A percentile compares a stretch with the other conserved stretches of the same genome.
phyloP scores from a whole-genome alignment of 1,284 basidiomycete genomes.

The Cutaneotrichosporon sp. region DNA sequence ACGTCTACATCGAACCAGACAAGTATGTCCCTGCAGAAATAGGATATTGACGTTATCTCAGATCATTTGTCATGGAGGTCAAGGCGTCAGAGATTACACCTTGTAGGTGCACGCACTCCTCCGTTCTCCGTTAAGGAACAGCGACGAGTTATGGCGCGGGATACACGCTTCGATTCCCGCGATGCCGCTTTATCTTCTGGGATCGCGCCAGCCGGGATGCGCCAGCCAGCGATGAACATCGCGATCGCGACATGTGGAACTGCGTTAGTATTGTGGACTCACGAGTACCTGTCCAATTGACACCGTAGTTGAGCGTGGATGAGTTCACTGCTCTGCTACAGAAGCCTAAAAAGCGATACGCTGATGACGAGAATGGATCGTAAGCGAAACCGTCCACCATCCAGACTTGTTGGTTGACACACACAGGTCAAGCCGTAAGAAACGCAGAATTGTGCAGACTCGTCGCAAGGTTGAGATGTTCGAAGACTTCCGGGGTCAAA shows the following conservation, averaged over 20 bases:
- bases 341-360: conserved; percentile 36
- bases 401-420: not conserved
- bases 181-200: conserved; percentile 67
- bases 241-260: conserved; percentile 47
- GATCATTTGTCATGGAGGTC: conserved; percentile 65
- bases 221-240: conserved; percentile 28
- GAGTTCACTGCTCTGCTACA: conserved; percentile 37
- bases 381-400: conserved; percentile 12
- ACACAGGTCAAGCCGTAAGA: conserved; percentile 24
- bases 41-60: conserved; percentile 7
- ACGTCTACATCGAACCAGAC: conserved; percentile 49
- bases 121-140: conserved; percentile 29
- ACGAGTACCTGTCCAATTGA: no score
- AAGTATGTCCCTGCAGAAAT: conserved; percentile 29
- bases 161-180: conserved; percentile 68
- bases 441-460: conserved; percentile 20
- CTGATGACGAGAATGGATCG: conserved; percentile 38
- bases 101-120: conserved; percentile 54
- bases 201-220: conserved; percentile 38
- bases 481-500: conserved; percentile 61
- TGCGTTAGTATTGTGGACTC: conserved; percentile 39
- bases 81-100: conserved; percentile 82
- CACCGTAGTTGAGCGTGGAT: conserved; percentile 39
- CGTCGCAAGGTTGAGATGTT: conserved; percentile 57
- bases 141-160: conserved; percentile 37